Conservation (phyloP, 306 rosid genomes). For the Malus fusca region DNA sequence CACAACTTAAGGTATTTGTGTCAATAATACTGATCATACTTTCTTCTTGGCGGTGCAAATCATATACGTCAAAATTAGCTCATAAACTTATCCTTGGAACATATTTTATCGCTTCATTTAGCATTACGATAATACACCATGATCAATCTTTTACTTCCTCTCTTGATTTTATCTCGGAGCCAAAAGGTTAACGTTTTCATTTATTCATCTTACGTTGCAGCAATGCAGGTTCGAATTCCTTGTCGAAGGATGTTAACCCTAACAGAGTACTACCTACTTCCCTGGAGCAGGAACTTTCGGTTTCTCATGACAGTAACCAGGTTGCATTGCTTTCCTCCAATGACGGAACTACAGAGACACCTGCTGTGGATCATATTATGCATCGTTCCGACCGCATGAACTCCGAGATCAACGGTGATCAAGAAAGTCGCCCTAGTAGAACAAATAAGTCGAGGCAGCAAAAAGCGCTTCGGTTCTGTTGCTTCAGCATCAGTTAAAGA, state of each 20-base stretch:
- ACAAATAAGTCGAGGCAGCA: conserved; percentile 16
- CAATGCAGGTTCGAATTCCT: conserved; percentile 36
- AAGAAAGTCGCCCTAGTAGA: conserved; percentile 13
- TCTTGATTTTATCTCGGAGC: neutral
- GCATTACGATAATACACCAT: neutral
- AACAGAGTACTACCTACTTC: conserved; percentile 65
- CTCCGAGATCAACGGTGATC: conserved; percentile 2
- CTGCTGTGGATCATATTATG: conserved; percentile 16
- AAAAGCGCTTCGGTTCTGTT: conserved; percentile 21
- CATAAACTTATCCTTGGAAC: neutral
- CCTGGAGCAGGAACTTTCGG: conserved; percentile 32
- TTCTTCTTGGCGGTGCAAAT: neutral
- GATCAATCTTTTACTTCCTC: neutral
- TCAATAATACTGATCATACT: neutral
- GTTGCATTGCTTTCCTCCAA: conserved; percentile 18
- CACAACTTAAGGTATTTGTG: conserved; percentile 42
- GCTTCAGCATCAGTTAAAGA: conserved; percentile 18
- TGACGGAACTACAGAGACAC: conserved; percentile 12
- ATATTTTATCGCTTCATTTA: neutral
- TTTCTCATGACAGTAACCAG: conserved; percentile 22
- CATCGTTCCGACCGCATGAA: conserved; percentile 9
- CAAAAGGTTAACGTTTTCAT: neutral
- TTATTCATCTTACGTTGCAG: conserved; percentile 25
- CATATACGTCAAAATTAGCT: neutral
- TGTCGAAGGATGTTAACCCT: conserved; percentile 44